Conservation (phyloP, 257 asterid species). For the Phtheirospermum japonicum region DNA sequence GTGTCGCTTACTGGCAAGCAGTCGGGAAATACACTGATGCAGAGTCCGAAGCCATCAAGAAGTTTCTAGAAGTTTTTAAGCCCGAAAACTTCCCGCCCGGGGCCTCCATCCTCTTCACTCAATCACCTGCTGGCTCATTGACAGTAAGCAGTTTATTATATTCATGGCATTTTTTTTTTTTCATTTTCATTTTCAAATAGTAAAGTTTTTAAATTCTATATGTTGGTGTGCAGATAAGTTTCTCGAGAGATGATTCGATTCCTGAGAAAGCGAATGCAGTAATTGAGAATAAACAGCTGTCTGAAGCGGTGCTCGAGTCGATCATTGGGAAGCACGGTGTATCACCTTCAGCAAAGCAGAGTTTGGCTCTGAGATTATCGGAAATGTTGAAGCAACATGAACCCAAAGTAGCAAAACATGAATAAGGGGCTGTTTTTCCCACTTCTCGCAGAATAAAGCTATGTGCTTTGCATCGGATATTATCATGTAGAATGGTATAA, state of each 20-base stretch:
- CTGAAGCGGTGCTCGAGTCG: slow-evolving; percentile 75
- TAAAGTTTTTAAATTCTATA: too few relatives aligned
- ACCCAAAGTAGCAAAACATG: background rate
- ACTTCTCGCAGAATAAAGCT: too few relatives aligned
- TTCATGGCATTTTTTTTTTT: too few relatives aligned
- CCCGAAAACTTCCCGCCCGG: slow-evolving; percentile 68
- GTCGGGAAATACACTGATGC: slow-evolving; percentile 56
- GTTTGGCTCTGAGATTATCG: slow-evolving; percentile 57
- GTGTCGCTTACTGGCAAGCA: slow-evolving; percentile 70
- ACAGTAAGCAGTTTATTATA: slow-evolving; percentile 37
- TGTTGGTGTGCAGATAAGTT: slow-evolving; percentile 49
- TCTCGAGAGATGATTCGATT: slow-evolving; percentile 38
- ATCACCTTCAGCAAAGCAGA: slow-evolving; percentile 67
- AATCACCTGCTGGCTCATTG: slow-evolving; percentile 66
- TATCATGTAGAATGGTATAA: too few relatives aligned
- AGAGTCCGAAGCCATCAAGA: slow-evolving; percentile 55
- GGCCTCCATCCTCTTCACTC: slow-evolving; percentile 79
- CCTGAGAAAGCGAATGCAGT: slow-evolving; percentile 46
- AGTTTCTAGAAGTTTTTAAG: slow-evolving; percentile 53
- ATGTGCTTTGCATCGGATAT: too few relatives aligned
- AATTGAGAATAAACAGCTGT: slow-evolving; percentile 60
- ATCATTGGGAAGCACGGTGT: slow-evolving; percentile 84
- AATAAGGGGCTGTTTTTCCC: background rate
- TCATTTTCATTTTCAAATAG: background rate
- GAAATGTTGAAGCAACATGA: slow-evolving; percentile 33